phyloP scores from a whole-genome alignment of 2,329 filamentous ascomycete genomes.

The Teratosphaeriaceae sp. region DNA sequence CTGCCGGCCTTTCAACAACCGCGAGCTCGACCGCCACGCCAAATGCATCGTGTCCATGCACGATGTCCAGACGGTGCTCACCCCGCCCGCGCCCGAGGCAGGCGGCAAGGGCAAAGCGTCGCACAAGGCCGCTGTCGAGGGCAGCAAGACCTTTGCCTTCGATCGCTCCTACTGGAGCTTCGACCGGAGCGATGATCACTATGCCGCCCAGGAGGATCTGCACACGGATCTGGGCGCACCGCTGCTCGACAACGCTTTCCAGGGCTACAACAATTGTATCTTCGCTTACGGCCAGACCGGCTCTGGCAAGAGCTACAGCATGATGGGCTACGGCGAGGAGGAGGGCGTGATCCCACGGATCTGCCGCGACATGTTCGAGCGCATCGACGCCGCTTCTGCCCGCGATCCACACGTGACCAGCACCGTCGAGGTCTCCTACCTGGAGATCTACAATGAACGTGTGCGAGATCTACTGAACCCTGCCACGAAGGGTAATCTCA shows the following conservation, averaged over 20 bases:
- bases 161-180: constrained; percentile 99
- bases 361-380: constrained; percentile 94
- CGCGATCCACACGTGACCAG: constrained; percentile 71
- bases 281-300: constrained; percentile 98
- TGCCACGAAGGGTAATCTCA: constrained; percentile 89
- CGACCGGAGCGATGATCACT: constrained; percentile 70
- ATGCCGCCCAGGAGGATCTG: constrained; percentile 83
- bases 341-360: constrained; percentile 94
- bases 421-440: constrained; percentile 95
- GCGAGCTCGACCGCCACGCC: constrained; percentile 80
- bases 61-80: constrained; percentile 80
- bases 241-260: constrained; percentile 93
- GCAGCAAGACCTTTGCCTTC: constrained; percentile 84
- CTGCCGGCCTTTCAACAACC: constrained; percentile 81
- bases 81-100: constrained; percentile 56
- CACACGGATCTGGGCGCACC: constrained; percentile 84
- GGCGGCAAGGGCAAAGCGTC: constrained; percentile 53
- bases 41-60: constrained; percentile 99
- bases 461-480: constrained; percentile 95
- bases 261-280: constrained; percentile 99
- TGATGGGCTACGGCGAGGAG: constrained; percentile 99
- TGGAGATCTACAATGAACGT: constrained; percentile 98
- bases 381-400: constrained; percentile 64
- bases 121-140: constrained; percentile 56
- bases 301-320: constrained; percentile 97